Percentiles rank a stretch among this genome's conserved stretches.
Evolutionary conservation across 208 protist genomes (phyloP).

Genomic region (Angomonas deanei): DNA sequence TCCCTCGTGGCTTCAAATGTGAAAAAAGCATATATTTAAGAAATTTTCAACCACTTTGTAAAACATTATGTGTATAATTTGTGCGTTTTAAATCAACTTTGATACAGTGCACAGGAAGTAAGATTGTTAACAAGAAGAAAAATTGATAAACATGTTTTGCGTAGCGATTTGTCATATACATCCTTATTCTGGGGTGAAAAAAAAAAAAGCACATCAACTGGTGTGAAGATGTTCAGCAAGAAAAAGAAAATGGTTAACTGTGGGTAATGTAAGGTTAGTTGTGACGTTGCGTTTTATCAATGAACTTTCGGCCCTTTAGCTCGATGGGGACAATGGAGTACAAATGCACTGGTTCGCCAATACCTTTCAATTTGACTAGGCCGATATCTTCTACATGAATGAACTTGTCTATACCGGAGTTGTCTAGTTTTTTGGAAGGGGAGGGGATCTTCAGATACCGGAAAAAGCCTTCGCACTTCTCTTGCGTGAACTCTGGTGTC

Average conservation of each 20-base stretch:
- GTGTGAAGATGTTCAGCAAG: neutral
- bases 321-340: slow-evolving; percentile 57
- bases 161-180: too few relatives aligned
- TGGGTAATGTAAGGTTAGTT: neutral
- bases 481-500: slow-evolving; percentile 44
- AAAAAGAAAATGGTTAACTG: slow-evolving; percentile 3
- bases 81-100: too few relatives aligned
- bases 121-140: too few relatives aligned
- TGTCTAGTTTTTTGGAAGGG: slow-evolving; percentile 20
- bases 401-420: slow-evolving; percentile 44
- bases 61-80: too few relatives aligned
- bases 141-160: too few relatives aligned
- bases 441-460: slow-evolving; percentile 35
- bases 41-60: too few relatives aligned
- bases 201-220: slow-evolving; percentile 2
- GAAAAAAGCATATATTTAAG: too few relatives aligned
- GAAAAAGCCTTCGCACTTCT: slow-evolving; percentile 43
- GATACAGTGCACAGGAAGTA: too few relatives aligned
- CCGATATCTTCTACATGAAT: slow-evolving; percentile 51
- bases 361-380: slow-evolving; percentile 36
- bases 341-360: slow-evolving; percentile 43
- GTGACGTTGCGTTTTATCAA: slow-evolving; percentile 19
- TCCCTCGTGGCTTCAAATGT: too few relatives aligned
- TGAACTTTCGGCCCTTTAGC: slow-evolving; percentile 42
- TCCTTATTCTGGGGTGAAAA: too few relatives aligned